A percentile compares a stretch with the other conserved stretches of the same genome.
Evolutionary conservation across 2,329 filamentous ascomycete genomes (phyloP).

Genomic region (Teratosphaeriaceae sp.): DNA sequence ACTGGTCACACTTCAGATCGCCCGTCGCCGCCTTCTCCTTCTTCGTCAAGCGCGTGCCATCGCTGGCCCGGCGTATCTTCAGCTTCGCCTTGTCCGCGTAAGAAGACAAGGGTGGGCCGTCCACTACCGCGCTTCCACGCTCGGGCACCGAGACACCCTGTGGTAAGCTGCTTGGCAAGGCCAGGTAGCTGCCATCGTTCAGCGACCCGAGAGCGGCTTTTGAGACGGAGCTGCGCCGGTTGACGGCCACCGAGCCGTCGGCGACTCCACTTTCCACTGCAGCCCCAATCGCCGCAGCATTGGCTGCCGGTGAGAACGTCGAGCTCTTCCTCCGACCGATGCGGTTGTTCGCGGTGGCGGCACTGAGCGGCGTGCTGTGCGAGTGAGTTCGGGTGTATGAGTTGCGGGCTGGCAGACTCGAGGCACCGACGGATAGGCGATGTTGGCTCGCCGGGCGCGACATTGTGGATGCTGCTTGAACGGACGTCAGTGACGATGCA

Average conservation of each 20-base stretch:
- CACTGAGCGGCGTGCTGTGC: conserved; percentile 70
- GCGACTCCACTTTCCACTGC: conserved; percentile 56
- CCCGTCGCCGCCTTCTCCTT: conserved; percentile 74
- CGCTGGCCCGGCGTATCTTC: conserved; percentile 63
- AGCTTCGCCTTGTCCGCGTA: conserved; percentile 44
- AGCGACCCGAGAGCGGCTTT: conserved; percentile 48
- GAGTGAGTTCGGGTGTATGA: conserved; percentile 69
- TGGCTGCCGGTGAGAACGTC: conserved; percentile 64
- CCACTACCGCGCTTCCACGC: conserved; percentile 53
- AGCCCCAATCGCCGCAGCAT: conserved; percentile 68
- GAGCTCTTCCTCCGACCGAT: conserved; percentile 93
- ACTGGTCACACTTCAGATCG: conserved; percentile 94
- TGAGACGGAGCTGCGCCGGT: conserved; percentile 62
- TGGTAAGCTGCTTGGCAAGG: conserved; percentile 60
- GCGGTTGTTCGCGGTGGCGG: conserved; percentile 72
- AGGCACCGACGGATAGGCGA: conserved; percentile 45
- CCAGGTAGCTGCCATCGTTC: conserved; percentile 53
- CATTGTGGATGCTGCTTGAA: conserved; percentile 27
- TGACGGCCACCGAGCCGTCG: conserved; percentile 52
- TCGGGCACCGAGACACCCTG: conserved; percentile 34
- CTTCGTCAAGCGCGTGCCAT: conserved; percentile 76
- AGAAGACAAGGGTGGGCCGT: conserved; percentile 55
- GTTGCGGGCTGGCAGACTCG: conserved; percentile 55
- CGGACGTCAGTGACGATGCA: conserved; percentile 7
- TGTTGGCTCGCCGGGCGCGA: conserved; percentile 36